These are phyloP conservation scores for Colletotrichum sp. DNA, from an alignment of 2,329 filamentous ascomycete genomes.

Conservation along the genomic window DNA sequence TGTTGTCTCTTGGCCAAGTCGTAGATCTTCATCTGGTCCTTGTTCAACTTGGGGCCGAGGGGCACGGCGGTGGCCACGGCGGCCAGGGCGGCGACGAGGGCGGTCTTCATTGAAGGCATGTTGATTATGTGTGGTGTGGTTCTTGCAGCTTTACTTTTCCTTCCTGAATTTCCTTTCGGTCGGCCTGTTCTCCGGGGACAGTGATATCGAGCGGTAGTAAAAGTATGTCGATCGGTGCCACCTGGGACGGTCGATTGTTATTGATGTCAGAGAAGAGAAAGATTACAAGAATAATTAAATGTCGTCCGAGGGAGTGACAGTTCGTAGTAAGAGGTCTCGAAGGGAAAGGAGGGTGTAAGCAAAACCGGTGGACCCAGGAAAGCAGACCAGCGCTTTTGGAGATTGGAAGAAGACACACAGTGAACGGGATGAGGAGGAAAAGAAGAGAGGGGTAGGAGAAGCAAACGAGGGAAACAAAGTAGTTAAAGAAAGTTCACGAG, in stretches of 20 bases:
- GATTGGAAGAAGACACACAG: conserved; percentile 33
- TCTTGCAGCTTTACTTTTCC: conserved; percentile 28
- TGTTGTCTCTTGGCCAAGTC: conserved; percentile 56
- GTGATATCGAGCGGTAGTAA: neutral
- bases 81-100: conserved; percentile 48
- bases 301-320: conserved; percentile 21
- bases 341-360: conserved; percentile 36
- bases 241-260: conserved; percentile 23
- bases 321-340: conserved; percentile 19
- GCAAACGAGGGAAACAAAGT: conserved; percentile 26
- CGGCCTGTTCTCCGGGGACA: conserved; percentile 22
- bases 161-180: conserved; percentile 24
- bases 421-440: conserved; percentile 23
- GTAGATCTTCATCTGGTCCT: conserved; percentile 50
- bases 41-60: conserved; percentile 46
- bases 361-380: conserved; percentile 38
- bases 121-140: conserved; percentile 27
- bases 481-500: conserved; percentile 20
- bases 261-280: conserved; percentile 32
- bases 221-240: conserved; percentile 18
- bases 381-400: conserved; percentile 58
- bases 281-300: conserved; percentile 30
- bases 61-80: conserved; percentile 53
- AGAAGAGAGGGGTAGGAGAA: conserved; percentile 25
- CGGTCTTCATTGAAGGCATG: conserved; percentile 54